Evolutionary conservation across 2,329 filamentous ascomycete species (phyloP), one percentile per base, ranked within the genome.

Genomic region (Clonostachys byssicola): DNA sequence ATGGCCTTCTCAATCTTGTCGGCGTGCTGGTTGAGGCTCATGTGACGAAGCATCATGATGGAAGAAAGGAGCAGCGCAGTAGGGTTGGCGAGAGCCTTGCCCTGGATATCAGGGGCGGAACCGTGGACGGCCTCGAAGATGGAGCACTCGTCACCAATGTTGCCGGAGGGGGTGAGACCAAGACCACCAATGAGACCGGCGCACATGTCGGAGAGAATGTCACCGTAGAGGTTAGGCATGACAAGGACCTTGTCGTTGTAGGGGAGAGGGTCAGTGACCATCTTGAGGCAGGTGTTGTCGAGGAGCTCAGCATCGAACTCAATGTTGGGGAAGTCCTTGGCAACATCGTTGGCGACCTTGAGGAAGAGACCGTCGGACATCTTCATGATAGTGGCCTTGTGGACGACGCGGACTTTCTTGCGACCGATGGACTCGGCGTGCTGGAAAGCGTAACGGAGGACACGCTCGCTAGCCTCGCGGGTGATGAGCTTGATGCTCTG

Each of bases 301-400:
- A 99, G 87, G 56, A 99, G 83, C 81, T 99, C 94, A 60, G 89
- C 89, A 66, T 97, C 92, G 68, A 99, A 97, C 75, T 96, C 89
- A 63, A 99, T 89, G 60, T 85, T 79, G 54, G 94, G 94, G 83
- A 89, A 99, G 67, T 97, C 92, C 83, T 95, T 95, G 70, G 90
- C 80, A 57, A 99, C 83, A 52, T 94, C 82, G 58, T 85, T 78
- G 59, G 87, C 94, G 53, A 88, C 90, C 71, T 81, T 88, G 59
- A 99, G 82, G 85, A 99, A 99, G 52, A 99, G 89, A 75, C 94
- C 94, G 71, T 99, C 94, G 67, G 88, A 92, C 89, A 96, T 95
- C 85, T 99, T 99, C 94, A 99, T 99, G 78, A 99, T 99, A 66
- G 94, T 97, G 70, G 94, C 94, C 84, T 99, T 99, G 88, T 99